Conservation (phyloP, 2,329 filamentous ascomycete genomes). For the Sporothrix brunneoviolacea region DNA sequence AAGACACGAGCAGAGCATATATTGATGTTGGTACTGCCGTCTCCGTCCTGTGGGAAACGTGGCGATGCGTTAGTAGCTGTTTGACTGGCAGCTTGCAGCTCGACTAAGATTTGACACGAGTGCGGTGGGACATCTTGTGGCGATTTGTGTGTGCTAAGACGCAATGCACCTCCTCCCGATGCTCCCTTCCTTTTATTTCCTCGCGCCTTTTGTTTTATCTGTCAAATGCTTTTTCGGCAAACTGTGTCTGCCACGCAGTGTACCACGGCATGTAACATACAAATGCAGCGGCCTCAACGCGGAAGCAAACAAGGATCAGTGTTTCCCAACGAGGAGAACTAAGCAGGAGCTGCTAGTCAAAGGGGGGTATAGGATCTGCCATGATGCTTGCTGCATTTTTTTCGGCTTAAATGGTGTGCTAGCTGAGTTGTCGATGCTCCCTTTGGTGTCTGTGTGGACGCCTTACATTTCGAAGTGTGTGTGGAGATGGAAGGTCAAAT, state of each 20-base stretch:
- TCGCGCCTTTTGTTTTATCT: neutral
- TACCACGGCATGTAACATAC: slow-evolving; percentile 3
- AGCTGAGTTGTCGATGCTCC: slow-evolving; percentile 5
- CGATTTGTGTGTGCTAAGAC: neutral
- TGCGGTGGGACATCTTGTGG: neutral
- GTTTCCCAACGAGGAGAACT: no score
- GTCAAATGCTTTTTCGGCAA: neutral
- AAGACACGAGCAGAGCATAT: no score
- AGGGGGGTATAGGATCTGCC: neutral
- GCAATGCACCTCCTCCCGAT: neutral
- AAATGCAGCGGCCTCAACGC: neutral
- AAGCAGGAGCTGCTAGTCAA: neutral
- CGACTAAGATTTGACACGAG: neutral
- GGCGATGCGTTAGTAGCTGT: slow-evolving; percentile 7
- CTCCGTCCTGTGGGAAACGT: slow-evolving; percentile 1
- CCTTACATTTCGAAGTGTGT: slow-evolving; percentile 10
- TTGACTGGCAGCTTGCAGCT: neutral
- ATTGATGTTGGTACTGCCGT: neutral
- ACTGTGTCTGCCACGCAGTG: neutral
- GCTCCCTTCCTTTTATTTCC: neutral
- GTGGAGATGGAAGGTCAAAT: slow-evolving; percentile 8
- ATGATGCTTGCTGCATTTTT: neutral
- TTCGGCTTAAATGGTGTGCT: slow-evolving; percentile 2
- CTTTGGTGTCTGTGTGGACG: slow-evolving; percentile 3
- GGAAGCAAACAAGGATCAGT: no score